Evolutionary conservation across 345 rosid species (phyloP), one percentile per base, ranked within the genome.

Genomic region (Excoecaria cochinchinensis): DNA sequence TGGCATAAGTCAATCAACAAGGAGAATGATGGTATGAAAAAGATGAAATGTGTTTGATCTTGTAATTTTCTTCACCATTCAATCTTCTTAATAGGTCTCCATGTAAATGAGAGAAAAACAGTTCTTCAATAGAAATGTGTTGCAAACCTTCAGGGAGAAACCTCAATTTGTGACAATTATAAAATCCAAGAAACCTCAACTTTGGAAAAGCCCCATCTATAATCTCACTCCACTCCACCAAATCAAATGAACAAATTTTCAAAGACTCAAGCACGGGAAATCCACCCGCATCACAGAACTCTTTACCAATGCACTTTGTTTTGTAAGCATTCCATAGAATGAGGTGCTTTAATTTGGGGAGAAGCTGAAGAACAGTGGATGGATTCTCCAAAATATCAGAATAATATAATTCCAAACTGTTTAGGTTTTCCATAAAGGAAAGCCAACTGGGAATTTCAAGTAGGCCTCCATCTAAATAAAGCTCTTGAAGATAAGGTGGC

Each of bases 41-140:
- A 31, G 31, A 31, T 31, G 31, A 31, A 31, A 31, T 31, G 31
- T 31, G 31, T 31, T 31, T 31, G 31, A 31, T 31, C 31, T 31
- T 31, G 31, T 31, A 31, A 31, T 31, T 31, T 31, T 31, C 31
- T 31, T 31, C 31, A 31, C 31, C 31, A 1, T 31, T 31, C 31
- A 31, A 31, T 31, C 31, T 31, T 31, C 31, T 31, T 31, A 31
- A 31, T 1, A 47, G 56, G 71, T 67, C 71, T 47, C 19, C 39
- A 22, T 67, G 14, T 1, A 14, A 0, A 6, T 0, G 0, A 38
- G 0, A 0, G 1, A 67, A 48, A 11, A 0, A 0, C 14, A 67
- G 39, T 4, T 47, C 21, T 6, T 67, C 56, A 67, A 67, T 67
- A 12, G 71, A 47, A 14, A 67, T 47, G 56, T 67, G 13, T 21